A percentile compares a stretch with the other conserved stretches of the same genome.
Evolutionary conservation across 805 yeast species (phyloP).

Genomic region (Candida nitratophila): DNA sequence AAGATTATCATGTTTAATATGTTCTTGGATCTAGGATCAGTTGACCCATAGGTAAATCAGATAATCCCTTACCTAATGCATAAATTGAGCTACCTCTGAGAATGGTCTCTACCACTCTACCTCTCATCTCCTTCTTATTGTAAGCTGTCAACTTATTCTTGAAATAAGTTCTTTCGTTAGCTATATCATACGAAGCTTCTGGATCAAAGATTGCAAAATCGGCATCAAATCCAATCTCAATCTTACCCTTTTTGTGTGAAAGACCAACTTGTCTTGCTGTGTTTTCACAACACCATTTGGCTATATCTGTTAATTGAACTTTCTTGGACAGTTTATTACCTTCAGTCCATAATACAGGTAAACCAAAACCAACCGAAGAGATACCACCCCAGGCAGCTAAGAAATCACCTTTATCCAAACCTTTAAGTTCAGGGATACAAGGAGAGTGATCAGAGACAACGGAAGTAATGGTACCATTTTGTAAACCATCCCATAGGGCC

Average conservation of each 20-base stretch:
- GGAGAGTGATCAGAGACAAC: slow-evolving; percentile 96
- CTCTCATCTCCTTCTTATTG: slow-evolving; percentile 59
- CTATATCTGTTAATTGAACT: slow-evolving; percentile 52
- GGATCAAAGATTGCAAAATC: slow-evolving; percentile 83
- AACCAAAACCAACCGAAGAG: slow-evolving; percentile 85
- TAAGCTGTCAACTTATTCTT: slow-evolving; percentile 89
- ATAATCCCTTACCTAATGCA: slow-evolving; percentile 47
- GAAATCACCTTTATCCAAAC: slow-evolving; percentile 77
- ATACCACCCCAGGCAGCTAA: slow-evolving; percentile 97
- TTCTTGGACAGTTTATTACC: slow-evolving; percentile 48
- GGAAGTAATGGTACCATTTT: slow-evolving; percentile 59
- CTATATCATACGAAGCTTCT: slow-evolving; percentile 38
- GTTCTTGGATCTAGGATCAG: slow-evolving; percentile 55
- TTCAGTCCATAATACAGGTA: slow-evolving; percentile 75
- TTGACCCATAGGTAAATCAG: slow-evolving; percentile 49
- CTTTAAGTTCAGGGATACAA: slow-evolving; percentile 87
- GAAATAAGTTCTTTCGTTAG: slow-evolving; percentile 54
- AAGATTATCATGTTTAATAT: neutral
- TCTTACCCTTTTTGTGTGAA: slow-evolving; percentile 60
- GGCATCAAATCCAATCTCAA: slow-evolving; percentile 76
- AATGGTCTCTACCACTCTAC: slow-evolving; percentile 73
- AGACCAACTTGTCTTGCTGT: slow-evolving; percentile 86
- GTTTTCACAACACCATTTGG: slow-evolving; percentile 72
- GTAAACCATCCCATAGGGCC: slow-evolving; percentile 72
- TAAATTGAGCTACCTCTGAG: slow-evolving; percentile 71